A percentile compares a stretch with the other conserved stretches of the same genome.
Conservation (phyloP, 257 asterid species). For the Lycium barbarum region DNA sequence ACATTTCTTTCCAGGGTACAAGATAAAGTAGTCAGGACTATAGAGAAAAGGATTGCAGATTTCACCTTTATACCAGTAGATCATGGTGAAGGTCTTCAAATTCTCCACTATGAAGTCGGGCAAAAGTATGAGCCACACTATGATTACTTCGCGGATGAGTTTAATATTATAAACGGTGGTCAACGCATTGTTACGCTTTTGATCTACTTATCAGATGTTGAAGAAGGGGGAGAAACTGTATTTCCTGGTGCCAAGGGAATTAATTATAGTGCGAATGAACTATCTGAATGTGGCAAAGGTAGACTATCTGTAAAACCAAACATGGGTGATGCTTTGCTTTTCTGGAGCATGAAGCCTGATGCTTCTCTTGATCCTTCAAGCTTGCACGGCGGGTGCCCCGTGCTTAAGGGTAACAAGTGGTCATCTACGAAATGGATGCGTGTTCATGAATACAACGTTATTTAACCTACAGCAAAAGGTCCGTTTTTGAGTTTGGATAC, state of each 20-base stretch:
- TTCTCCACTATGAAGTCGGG: conserved; percentile 96
- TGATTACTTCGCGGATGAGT: conserved; percentile 90
- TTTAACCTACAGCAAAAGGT: conserved; percentile 35
- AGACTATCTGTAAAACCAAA: conserved; percentile 95
- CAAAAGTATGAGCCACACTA: conserved; percentile 96
- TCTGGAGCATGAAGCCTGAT: conserved; percentile 99
- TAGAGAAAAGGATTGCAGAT: conserved; percentile 95
- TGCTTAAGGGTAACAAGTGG: conserved; percentile 95
- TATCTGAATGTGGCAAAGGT: conserved; percentile 89
- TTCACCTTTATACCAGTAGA: conserved; percentile 91
- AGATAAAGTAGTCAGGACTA: conserved; percentile 73
- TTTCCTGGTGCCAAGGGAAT: conserved; percentile 95
- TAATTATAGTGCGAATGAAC: conserved; percentile 76
- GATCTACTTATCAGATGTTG: conserved; percentile 94
- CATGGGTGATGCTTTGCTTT: conserved; percentile 95
- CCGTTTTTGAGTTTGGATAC: not conserved
- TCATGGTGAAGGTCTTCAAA: conserved; percentile 74
- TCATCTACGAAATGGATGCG: conserved; percentile 98
- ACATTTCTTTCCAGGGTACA: conserved; percentile 91
- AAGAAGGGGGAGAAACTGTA: conserved; percentile 99
- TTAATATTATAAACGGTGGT: conserved; percentile 87
- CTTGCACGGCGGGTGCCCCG: conserved; percentile 87
- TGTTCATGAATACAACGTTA: conserved; percentile 69
- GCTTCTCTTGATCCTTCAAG: conserved; percentile 89
- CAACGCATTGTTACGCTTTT: conserved; percentile 97